Conservation (phyloP, 139 green algal genomes). For the Pleodorina starrii region DNA sequence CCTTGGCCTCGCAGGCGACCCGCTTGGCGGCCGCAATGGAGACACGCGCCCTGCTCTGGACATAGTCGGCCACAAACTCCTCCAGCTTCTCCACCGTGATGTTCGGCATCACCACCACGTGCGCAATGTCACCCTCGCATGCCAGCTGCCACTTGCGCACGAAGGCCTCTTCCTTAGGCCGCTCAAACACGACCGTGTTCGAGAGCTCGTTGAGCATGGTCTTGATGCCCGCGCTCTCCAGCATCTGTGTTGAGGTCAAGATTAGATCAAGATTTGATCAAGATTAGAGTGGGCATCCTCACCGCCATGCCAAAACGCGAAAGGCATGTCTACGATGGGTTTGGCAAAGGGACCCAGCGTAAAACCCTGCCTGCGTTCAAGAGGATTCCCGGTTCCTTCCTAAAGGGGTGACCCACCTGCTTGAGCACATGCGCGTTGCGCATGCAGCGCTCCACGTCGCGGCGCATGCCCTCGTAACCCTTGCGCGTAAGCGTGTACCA, state of each 20-base stretch:
- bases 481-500: conserved; percentile 97
- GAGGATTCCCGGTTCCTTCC: no score
- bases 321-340: no score
- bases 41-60: conserved; percentile 65
- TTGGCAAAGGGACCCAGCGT: no score
- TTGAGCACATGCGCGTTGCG: conserved; percentile 90
- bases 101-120: conserved; percentile 99
- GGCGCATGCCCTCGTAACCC: conserved; percentile 89
- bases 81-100: conserved; percentile 93
- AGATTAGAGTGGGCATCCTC: no score
- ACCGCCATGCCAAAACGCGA: no score
- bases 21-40: conserved; percentile 62
- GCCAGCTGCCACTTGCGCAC: conserved; percentile 97
- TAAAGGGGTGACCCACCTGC: conserved; percentile 23
- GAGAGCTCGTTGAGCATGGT: conserved; percentile 95
- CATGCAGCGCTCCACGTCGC: conserved; percentile 95
- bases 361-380: no score
- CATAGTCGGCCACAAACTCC: conserved; percentile 85
- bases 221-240: conserved; percentile 81
- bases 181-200: conserved; percentile 96
- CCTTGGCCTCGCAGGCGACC: conserved; percentile 55
- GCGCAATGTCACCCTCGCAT: conserved; percentile 94
- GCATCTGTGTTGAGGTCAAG: conserved; percentile 63
- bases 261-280: no score
- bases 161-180: conserved; percentile 88